Conservation (phyloP, 2,329 filamentous ascomycete genomes). For the Geoglossum cookeanum region DNA sequence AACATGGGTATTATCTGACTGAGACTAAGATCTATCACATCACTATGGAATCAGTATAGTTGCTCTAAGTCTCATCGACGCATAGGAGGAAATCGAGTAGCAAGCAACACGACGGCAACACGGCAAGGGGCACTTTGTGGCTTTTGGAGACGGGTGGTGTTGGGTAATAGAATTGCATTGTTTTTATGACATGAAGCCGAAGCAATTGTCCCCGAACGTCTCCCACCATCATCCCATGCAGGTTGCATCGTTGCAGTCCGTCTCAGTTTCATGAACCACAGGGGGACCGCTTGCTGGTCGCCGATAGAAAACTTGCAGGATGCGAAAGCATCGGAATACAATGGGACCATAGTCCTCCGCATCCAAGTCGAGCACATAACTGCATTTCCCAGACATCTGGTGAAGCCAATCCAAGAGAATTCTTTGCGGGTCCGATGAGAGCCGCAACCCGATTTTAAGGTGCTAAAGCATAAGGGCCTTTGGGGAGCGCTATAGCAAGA, state of each 20-base stretch:
- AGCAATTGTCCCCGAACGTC: neutral
- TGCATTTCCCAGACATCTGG: neutral
- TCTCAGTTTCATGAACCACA: neutral
- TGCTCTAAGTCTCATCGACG: neutral
- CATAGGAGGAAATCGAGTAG: neutral
- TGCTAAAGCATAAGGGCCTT: neutral
- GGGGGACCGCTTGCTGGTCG: neutral
- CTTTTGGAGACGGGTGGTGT: neutral
- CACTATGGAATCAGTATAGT: neutral
- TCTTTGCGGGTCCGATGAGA: neutral
- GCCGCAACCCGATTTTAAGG: neutral
- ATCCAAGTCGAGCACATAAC: neutral
- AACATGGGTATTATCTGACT: slow-evolving; percentile 84
- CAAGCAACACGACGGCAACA: neutral
- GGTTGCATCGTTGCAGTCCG: neutral
- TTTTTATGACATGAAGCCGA: slow-evolving; percentile 19
- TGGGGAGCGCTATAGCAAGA: neutral
- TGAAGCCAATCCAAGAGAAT: neutral
- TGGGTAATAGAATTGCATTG: slow-evolving; percentile 19
- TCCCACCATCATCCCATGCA: neutral
- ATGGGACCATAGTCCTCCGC: slow-evolving; percentile 7
- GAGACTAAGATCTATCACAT: slow-evolving; percentile 54
- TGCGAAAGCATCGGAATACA: slow-evolving; percentile 5
- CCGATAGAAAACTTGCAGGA: slow-evolving; percentile 4
- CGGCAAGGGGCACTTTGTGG: slow-evolving; percentile 8